Base-by-base conservation (phyloP, 75 land plant species). In the Picea glauca region DNA sequence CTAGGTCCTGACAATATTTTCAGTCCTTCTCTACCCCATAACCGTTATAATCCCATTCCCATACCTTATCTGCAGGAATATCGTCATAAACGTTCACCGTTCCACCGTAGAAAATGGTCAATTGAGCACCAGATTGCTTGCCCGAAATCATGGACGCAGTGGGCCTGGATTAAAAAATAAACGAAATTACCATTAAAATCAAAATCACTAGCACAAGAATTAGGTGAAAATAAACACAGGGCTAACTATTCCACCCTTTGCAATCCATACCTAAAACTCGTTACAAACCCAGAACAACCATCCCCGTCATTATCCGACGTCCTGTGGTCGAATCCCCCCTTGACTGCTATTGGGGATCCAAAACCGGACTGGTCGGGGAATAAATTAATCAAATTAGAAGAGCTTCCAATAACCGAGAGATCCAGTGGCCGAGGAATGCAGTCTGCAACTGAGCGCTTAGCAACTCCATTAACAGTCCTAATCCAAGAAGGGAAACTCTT, bases 91-190 rank as follows among this genome's bases (percentile, higher is more conserved):
- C 90, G 17, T 87, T 68, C 17, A 88, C 90, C 23, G 77, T 77
- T 40, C 90, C 90, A 20, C 87, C 89, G 56, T 88, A 88, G 77
- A 88, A 88, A 26, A 88, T 88, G 5, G 90, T 88, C 63, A 88
- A 60, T 84, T 79, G 89, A 6, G 81, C 78, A 65, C 17, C 2
- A 0, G n/a, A 38, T 18, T 30, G 66, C 32, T 63, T 63, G 30
- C 11, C n/a, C 23, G 63, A n/a, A 62, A 62, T 26, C 1, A 23
- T 11, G 26, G 64, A 5, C n/a, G 30, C 30, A 62, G 30, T 23
- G 15, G 66, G 3, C 33, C 66, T 63, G 56, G 56, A 50, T 50
- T 50, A 2, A 0, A 50, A 50, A 30, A 0, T 63, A 30, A 26
- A 30, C 23, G 0, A 12, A 2, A 1, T 11, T 9, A 9, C 32